Evolutionary conservation across 441 rosid species (phyloP), one percentile per base, ranked within the genome.

Genomic region (Arabidopsis lyrata): DNA sequence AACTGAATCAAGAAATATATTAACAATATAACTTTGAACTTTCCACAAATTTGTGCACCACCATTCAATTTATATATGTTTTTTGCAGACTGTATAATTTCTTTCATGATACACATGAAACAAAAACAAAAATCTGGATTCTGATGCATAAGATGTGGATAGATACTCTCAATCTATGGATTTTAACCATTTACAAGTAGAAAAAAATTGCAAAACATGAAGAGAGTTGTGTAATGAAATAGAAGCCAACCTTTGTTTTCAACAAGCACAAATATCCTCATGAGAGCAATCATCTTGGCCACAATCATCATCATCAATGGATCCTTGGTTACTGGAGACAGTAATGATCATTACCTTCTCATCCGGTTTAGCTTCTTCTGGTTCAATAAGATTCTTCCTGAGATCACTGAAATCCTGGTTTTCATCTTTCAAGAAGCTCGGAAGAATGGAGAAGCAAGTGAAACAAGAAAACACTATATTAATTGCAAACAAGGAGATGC

Each of bases 181-280:
- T 38, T 38, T 67, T 53, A 32, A 42, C 63, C 56, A 67, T 61
- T 61, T 53, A 62, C 74, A 68, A 53, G 47, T 9, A 58, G 6
- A 3, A 39, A 59, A 39, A 45, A 0, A 13, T 20, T 29, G 36
- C 16, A 54, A 39, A 34, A 35, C 20, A 50, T 41, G 38, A 29
- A 5, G 11, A 60, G 42, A 53, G 9, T 9, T 50, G 36, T 63
- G 65, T 13, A 38, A 29, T 54, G 70, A 36, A 39, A 18, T 4
- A 32, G 5, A 47, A 41, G 31, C 41, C 35, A 49, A 38, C 59
- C 63, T 75, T 76, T 62, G 18, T 57, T 5, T 49, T 11, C 72
- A 71, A 77, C 80, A 77, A 42, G 63, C 63, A 38, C 80, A 77
- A 42, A 77, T 77, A 41, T 66, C 80, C 14, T 61, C 66, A 66